Evolutionary conservation across 371 early-diverging fungal genomes (phyloP).

Genomic region (Mortierella sp.): DNA sequence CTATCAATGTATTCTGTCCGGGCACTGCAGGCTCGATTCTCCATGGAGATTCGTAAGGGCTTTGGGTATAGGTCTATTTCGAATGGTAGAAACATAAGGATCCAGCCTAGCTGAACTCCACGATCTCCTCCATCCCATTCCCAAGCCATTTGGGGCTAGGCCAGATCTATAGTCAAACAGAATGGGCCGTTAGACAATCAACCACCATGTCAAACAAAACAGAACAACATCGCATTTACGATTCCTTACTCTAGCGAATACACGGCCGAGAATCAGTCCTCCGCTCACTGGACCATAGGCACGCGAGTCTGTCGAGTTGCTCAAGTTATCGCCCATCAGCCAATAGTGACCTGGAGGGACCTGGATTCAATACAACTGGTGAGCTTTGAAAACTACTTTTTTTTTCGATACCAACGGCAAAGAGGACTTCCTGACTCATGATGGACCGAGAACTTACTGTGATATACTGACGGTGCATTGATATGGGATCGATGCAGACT

Average conservation of each 20-base stretch:
- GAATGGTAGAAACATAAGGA: neutral
- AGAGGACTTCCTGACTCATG: no score
- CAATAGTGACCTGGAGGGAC: slow-evolving; percentile 78
- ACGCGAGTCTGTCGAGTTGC: slow-evolving; percentile 84
- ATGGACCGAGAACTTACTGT: slow-evolving; percentile 59
- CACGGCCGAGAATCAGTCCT: slow-evolving; percentile 81
- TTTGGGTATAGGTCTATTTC: neutral
- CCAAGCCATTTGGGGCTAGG: slow-evolving; percentile 48
- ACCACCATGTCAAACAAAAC: neutral
- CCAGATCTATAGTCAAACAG: slow-evolving; percentile 18
- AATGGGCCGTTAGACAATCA: neutral
- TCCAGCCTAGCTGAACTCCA: slow-evolving; percentile 23
- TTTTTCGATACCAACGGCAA: no score
- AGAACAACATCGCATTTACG: no score
- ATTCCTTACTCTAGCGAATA: slow-evolving; percentile 70
- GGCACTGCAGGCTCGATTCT: neutral
- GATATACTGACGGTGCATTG: slow-evolving; percentile 61
- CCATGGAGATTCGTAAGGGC: neutral
- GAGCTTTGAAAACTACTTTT: neutral
- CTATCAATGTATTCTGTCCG: no score
- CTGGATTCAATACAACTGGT: slow-evolving; percentile 25
- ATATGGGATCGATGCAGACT: slow-evolving; percentile 69
- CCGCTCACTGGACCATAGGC: slow-evolving; percentile 86
- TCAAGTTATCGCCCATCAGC: slow-evolving; percentile 84
- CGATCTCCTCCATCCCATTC: slow-evolving; percentile 39